Conservation (phyloP, 2,329 filamentous ascomycete genomes). For the Colletotrichum sublineola region DNA sequence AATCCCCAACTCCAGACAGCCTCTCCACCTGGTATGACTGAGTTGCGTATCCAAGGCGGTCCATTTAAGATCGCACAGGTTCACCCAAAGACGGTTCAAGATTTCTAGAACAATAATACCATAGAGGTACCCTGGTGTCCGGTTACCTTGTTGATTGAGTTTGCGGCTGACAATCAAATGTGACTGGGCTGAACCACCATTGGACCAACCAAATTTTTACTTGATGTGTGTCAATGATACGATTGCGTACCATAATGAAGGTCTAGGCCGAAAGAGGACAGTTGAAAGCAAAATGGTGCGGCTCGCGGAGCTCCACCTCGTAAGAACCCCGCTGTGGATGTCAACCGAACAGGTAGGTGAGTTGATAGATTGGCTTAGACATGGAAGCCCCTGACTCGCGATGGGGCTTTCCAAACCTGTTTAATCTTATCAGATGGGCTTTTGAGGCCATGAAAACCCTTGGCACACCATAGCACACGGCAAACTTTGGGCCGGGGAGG, state of each 20-base stretch:
- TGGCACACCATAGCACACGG: slow-evolving; percentile 22
- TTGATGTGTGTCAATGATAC: neutral
- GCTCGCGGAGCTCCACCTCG: slow-evolving; percentile 33
- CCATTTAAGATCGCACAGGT: too few relatives aligned
- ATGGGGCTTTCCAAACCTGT: neutral
- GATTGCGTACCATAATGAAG: neutral
- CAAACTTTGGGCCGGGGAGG: slow-evolving; percentile 17
- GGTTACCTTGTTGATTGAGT: too few relatives aligned
- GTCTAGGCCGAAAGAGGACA: slow-evolving; percentile 13
- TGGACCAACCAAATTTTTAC: neutral
- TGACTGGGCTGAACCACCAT: neutral
- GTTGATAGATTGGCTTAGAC: slow-evolving; percentile 12
- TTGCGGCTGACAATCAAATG: too few relatives aligned
- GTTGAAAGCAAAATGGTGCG: neutral
- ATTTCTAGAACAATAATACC: too few relatives aligned
- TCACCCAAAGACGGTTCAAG: too few relatives aligned
- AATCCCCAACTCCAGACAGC: neutral
- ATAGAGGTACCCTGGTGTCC: too few relatives aligned
- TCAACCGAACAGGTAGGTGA: neutral
- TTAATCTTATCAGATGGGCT: slow-evolving; percentile 42
- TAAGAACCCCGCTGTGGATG: slow-evolving; percentile 32
- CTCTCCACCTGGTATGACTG: too few relatives aligned
- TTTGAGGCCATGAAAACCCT: slow-evolving; percentile 20
- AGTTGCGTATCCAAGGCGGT: too few relatives aligned
- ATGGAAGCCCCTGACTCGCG: slow-evolving; percentile 31